Base-by-base conservation (phyloP, 179 eudicot species). In the Corrigiola litoralis region DNA sequence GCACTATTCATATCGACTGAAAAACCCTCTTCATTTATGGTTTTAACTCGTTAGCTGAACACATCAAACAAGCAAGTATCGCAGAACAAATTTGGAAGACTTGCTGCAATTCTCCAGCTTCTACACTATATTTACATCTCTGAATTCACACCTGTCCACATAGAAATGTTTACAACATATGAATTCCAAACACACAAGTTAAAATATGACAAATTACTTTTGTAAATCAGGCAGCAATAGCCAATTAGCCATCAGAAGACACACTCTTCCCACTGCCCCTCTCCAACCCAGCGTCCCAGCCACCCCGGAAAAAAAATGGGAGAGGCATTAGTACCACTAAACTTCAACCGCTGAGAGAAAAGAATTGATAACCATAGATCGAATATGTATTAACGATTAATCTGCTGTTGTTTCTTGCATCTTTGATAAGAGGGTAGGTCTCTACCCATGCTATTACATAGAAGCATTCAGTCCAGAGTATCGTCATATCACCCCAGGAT, bases 121-220 rank as follows among this genome's bases (percentile, higher is more conserved):
- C 46, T 46, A 46, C 54, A 44, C 37, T 51, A 36, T 50, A 59
- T 56, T 18, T 58, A 44, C 66, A 48, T 21, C 59, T 16, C 46
- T n/a, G 20, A 50, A 23, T 34, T 74, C 68, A 74, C 70, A 69
- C 66, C 78, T 74, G 74, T 70, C 31, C 31, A 41, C 70, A 74
- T 38, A 58, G 20, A 73, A 61, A 32, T 16, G 20, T 33, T 32
- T 27, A 73, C 46, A 64, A 25, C 34, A 11, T 31, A 28, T 46
- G 4, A 66, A 28, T 46, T 31, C 24, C 24, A 28, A 31, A 49
- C 23, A 31, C 3, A 40, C 41, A 18, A 47, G 11, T 8, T 21
- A 12, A 33, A 13, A 49, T 18, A 17, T 25, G 38, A 16, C n/a
- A 0, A 5, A 33, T 23, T 20, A 38, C 6, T 18, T 29, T 20